Base-by-base conservation (phyloP, 768 basidiomycete species). In the Boletus huronensis region DNA sequence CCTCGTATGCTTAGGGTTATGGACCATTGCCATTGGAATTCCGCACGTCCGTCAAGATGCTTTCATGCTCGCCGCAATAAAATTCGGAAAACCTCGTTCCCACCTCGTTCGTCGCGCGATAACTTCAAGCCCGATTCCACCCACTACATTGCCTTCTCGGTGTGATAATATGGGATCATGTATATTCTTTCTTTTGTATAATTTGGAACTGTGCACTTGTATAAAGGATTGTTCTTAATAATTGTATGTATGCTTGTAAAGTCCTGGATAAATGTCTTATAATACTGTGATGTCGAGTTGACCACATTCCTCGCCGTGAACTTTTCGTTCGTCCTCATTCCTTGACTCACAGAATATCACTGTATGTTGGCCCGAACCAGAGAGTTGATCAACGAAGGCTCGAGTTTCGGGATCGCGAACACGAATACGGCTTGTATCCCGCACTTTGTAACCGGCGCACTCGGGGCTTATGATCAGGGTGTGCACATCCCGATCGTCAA, bases 161-260 rank as follows among this genome's bases (percentile, higher is more conserved):
- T 66, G 55, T 64, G 53, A 62, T 67, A 58, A 67, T 67, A 62
- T 63, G 61, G 62, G 25, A 61, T 61, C 57, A 62, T 67, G 66
- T 67, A 69, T 58, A 69, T 69, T 66, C 66, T 64, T 69, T 66
- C 66, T 64, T 62, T 69, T 67, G 62, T 62, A 64, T 67, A 69
- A 54, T 13, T 38, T 29, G 41, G 59, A 34, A 53, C 58, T 54
- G 21, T 46, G 39, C 58, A 47, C 56, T 56, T 69, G 67, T 67
- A 59, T 59, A 59, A 61, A 63, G 17, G 51, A 6, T 17, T 62
- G 60, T 53, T 39, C 53, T 23, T 47, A 28, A 45, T 54, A 57
- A 65, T 58, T 58, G 57, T 64, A 58, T 58, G 54, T 62, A 58
- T 66, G 58, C 60, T 61, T 51, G 50, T 46, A 38, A 36, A 32